Base-by-base conservation (phyloP, 176 grass and related monocot genomes). In the Carex cristatella region DNA sequence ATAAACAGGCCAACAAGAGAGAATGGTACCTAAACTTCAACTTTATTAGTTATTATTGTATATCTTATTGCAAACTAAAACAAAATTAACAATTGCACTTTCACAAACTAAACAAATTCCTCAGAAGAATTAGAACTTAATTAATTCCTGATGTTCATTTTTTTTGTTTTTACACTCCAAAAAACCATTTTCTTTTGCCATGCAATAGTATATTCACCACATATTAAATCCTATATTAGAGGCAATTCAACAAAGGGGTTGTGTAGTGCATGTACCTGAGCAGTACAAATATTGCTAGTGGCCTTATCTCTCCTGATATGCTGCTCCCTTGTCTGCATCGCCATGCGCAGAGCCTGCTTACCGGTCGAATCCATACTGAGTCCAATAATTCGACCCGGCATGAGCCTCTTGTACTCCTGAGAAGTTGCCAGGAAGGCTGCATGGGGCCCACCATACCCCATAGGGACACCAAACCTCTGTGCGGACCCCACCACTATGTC, bases 201-300 rank as follows among this genome's bases (percentile, higher is more conserved):
- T 46, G 4, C 54, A 79, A 60, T 61, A 18, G 4, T 71, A 71
- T 46, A 48, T 46, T 71, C 15, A 46, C 69, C 7, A 7, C 23
- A 55, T 13, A 54, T 51, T 42, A 23, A 74, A 49, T 55, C 28
- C 14, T 7, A 62, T 72, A 11, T 51, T 51, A 73, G 19, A 67
- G 82, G 68, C 55, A 84, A 83, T 89, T 87, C 69, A 86, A 83
- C 74, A 74, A 87, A 84, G 19, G n/a, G 69, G 28, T 71, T 69
- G 37, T 19, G 37, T 67, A 61, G 42, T 38, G 38, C 38, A 40
- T 40, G 32, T 86, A 99, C 96, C 93, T 99, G 97, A 1, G 97
- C 93, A 7, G 97, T 99, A 80, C 97, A 99, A 67, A 99, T 99
- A 84, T 99, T 95, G 91, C 97, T 99, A 61, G 97, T 99, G 87